These are phyloP conservation scores for Aspergillus cristatus DNA, from an alignment of 495 filamentous ascomycete genomes.

Conservation along the genomic window DNA sequence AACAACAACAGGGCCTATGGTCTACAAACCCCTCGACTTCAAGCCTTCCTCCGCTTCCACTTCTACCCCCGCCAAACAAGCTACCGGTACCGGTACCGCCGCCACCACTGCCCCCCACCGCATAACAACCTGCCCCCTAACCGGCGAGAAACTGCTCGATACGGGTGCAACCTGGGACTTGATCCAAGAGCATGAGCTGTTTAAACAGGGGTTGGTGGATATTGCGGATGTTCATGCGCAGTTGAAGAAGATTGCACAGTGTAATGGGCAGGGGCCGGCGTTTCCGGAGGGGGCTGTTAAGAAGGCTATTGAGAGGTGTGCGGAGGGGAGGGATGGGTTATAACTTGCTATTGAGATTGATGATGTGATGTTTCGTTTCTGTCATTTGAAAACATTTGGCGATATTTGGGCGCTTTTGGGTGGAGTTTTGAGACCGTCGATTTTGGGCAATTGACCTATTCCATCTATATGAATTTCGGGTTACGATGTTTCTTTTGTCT, in stretches of 20 bases:
- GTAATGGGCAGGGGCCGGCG: conserved; percentile 83
- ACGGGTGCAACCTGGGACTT: conserved; percentile 84
- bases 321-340: conserved; percentile 66
- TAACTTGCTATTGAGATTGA: too few species aligned
- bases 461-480: too few species aligned
- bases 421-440: too few species aligned
- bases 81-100: too few species aligned
- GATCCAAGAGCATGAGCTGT: conserved; percentile 75
- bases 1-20: conserved; percentile 55
- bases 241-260: conserved; percentile 68
- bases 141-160: conserved; percentile 68
- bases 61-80: too few species aligned
- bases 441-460: too few species aligned
- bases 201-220: conserved; percentile 73
- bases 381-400: too few species aligned
- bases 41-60: conserved; percentile 19
- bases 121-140: conserved; percentile 52
- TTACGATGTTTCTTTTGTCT: too few species aligned
- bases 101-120: conserved; percentile 60
- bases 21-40: conserved; percentile 66
- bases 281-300: conserved; percentile 72
- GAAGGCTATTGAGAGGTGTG: conserved; percentile 69
- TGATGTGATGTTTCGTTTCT: conserved; percentile 1
- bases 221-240: conserved; percentile 67
- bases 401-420: too few species aligned